Evolutionary conservation across 495 filamentous ascomycete species (phyloP).

Genomic region (Lepidopterella palustris): DNA sequence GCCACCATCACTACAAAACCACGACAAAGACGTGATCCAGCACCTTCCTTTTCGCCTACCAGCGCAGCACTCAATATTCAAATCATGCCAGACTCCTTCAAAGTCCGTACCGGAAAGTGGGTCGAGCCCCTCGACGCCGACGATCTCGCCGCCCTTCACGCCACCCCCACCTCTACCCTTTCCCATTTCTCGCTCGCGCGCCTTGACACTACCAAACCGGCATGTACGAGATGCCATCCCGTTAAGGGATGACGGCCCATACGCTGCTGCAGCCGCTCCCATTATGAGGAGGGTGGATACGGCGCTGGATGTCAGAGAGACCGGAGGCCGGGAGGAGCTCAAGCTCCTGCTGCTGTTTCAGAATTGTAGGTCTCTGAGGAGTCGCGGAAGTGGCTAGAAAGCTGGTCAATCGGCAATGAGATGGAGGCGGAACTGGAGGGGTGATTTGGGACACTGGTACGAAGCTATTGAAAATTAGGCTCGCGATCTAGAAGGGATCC

Average conservation of each 20-base stretch:
- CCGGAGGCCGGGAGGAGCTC: background rate
- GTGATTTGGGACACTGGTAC: background rate
- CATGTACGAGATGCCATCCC: background rate
- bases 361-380: no score
- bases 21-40: no score
- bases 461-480: background rate
- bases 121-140: no score
- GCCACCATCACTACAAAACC: no score
- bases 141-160: background rate
- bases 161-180: background rate
- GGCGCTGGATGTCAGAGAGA: background rate
- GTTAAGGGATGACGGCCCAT: background rate
- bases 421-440: background rate
- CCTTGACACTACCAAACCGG: background rate
- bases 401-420: background rate
- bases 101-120: no score
- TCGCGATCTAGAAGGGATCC: no score
- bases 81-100: no score
- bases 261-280: background rate
- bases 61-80: no score
- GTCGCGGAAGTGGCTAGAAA: background rate
- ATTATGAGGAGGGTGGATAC: background rate
- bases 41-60: no score
- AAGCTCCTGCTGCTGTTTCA: no score
- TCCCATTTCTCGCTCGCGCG: background rate